These are phyloP conservation scores for Taphrina flavorubra DNA, from an alignment of 1,139 yeast genomes.

Conservation along the genomic window DNA sequence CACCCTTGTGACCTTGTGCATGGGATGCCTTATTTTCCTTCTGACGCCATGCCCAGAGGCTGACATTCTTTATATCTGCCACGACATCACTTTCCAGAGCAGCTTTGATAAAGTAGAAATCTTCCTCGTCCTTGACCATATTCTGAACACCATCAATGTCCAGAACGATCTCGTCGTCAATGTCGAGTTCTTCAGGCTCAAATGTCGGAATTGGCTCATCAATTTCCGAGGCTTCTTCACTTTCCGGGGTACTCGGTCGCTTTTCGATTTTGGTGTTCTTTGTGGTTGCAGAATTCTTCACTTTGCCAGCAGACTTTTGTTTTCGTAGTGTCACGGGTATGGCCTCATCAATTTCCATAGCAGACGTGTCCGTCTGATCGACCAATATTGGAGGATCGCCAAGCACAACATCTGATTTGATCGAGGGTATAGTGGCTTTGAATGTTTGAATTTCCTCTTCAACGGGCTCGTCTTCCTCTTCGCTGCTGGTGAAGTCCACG, in stretches of 20 bases:
- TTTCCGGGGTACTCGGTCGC: not conserved
- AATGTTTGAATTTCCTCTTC: not conserved
- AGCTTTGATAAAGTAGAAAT: constrained; percentile 61
- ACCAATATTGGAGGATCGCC: not conserved
- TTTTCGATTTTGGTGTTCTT: not conserved
- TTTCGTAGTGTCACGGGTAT: not conserved
- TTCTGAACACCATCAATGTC: constrained; percentile 62
- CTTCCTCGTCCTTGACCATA: constrained; percentile 75
- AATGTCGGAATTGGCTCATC: not conserved
- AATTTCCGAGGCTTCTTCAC: not conserved
- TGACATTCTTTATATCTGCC: constrained; percentile 55
- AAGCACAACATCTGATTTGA: not conserved
- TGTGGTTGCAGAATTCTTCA: not conserved
- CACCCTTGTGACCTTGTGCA: constrained; percentile 44
- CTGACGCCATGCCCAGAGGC: constrained; percentile 74
- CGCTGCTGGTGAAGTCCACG: constrained; percentile 22
- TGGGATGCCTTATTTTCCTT: constrained; percentile 52
- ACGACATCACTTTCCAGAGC: constrained; percentile 52
- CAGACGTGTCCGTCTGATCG: not conserved
- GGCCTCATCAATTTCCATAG: not conserved
- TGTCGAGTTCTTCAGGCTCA: constrained; percentile 3
- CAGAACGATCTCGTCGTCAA: constrained; percentile 49
- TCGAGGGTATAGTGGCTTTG: not conserved
- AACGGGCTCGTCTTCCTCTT: constrained; percentile 20
- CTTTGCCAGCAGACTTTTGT: not conserved